Evolutionary conservation across 2,329 filamentous ascomycete species (phyloP).

Genomic region (Microdochium bolleyi): DNA sequence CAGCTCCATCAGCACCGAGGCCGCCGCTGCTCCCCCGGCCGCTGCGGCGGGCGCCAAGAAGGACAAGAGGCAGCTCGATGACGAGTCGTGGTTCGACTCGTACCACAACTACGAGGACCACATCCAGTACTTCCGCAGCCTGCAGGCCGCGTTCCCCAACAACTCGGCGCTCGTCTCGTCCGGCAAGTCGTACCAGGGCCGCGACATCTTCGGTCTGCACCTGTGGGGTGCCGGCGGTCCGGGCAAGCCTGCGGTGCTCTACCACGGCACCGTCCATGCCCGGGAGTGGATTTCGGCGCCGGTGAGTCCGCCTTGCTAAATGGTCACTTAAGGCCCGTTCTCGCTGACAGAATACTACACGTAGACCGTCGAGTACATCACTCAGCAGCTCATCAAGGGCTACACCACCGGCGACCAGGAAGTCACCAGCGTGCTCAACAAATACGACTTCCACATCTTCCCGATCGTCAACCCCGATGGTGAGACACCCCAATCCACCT

Average conservation of each 20-base stretch:
- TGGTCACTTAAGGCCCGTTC: no score
- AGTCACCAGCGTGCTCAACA: slow-evolving; percentile 37
- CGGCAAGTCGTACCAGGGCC: slow-evolving; percentile 34
- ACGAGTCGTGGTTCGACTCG: slow-evolving; percentile 35
- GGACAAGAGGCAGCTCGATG: slow-evolving; percentile 16
- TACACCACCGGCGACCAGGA: slow-evolving; percentile 26
- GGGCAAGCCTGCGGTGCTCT: slow-evolving; percentile 40
- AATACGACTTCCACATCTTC: slow-evolving; percentile 58
- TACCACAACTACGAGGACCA: slow-evolving; percentile 45
- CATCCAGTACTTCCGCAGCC: slow-evolving; percentile 31
- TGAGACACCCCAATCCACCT: slow-evolving; percentile 13
- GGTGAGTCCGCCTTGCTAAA: slow-evolving; percentile 52
- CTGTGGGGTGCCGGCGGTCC: slow-evolving; percentile 33
- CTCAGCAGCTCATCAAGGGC: slow-evolving; percentile 32
- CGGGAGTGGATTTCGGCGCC: slow-evolving; percentile 46
- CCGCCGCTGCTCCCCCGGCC: slow-evolving; percentile 1
- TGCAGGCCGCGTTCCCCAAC: slow-evolving; percentile 30
- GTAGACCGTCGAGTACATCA: slow-evolving; percentile 36
- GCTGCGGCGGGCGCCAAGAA: not conserved
- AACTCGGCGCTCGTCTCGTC: slow-evolving; percentile 37
- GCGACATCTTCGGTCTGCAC: slow-evolving; percentile 50
- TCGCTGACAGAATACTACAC: no score
- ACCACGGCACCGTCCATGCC: slow-evolving; percentile 44
- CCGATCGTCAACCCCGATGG: slow-evolving; percentile 56
- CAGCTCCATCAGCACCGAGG: slow-evolving; percentile 19